phyloP scores from a whole-genome alignment of 2,329 filamentous ascomycete genomes.

The Parastagonospora avenae region DNA sequence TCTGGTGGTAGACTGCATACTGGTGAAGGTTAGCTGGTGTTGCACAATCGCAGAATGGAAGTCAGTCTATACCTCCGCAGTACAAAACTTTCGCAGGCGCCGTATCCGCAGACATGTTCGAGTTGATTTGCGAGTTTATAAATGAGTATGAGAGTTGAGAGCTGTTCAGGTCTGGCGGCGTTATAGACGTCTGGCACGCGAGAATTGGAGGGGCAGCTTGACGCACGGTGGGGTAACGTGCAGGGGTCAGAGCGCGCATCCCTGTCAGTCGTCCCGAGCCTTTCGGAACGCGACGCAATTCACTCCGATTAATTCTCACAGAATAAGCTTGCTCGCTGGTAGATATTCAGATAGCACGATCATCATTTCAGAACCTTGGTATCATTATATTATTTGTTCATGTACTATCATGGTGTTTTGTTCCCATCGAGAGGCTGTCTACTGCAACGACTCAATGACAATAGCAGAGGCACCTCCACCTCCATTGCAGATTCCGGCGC shows the following conservation, averaged over 20 bases:
- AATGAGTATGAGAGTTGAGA: neutral
- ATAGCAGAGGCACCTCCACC: conserved; percentile 94
- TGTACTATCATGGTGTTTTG: neutral
- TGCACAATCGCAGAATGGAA: neutral
- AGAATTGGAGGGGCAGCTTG: conserved; percentile 14
- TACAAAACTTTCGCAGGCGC: conserved; percentile 62
- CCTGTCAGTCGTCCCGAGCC: neutral
- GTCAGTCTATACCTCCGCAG: conserved; percentile 59
- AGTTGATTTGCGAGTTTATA: neutral
- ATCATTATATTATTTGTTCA: neutral
- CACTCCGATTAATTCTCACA: neutral
- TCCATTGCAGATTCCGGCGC: conserved; percentile 96
- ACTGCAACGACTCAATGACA: conserved; percentile 72
- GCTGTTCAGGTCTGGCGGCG: conserved; percentile 3
- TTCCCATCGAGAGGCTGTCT: conserved; percentile 8
- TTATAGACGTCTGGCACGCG: conserved; percentile 14
- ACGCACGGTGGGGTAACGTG: conserved; percentile 5
- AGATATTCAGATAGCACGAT: neutral
- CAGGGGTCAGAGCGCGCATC: neutral
- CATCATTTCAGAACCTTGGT: neutral
- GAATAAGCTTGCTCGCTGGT: too few species aligned
- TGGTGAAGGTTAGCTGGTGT: conserved; percentile 40
- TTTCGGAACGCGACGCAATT: neutral
- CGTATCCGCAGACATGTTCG: conserved; percentile 43
- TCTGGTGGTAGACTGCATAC: conserved; percentile 71